phyloP scores from a whole-genome alignment of 306 rosid species.

The Cucurbita ficifolia region DNA sequence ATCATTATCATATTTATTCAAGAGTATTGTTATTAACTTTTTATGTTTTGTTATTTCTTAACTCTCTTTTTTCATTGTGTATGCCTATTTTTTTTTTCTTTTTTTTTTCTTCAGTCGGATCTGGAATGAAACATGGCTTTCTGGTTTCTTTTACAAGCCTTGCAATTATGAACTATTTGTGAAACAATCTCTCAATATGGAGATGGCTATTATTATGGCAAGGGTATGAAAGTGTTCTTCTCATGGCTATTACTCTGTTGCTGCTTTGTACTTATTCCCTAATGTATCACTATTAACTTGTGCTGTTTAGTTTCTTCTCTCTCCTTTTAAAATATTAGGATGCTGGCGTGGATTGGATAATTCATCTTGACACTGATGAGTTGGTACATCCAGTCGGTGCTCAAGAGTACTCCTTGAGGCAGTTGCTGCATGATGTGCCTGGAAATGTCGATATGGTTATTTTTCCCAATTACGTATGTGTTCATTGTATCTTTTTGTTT shows the following conservation, averaged over 20 bases:
- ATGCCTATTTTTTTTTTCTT: constrained; percentile 7
- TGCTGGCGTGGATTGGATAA: constrained; percentile 92
- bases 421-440: constrained; percentile 79
- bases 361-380: constrained; percentile 95
- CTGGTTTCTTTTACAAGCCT: constrained; percentile 94
- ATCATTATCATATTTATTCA: not conserved
- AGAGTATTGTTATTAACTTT: not conserved
- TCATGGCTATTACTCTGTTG: not conserved
- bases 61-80: not conserved
- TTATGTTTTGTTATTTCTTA: constrained; percentile 4
- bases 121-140: constrained; percentile 96
- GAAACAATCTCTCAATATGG: constrained; percentile 99
- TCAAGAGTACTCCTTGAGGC: constrained; percentile 79
- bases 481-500: constrained; percentile 7
- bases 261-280: not conserved
- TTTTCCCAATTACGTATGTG: constrained; percentile 86
- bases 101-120: constrained; percentile 58
- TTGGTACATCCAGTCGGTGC: constrained; percentile 89
- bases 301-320: constrained; percentile 2
- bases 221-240: constrained; percentile 48
- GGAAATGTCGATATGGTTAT: constrained; percentile 89
- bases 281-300: not conserved
- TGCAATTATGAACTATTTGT: constrained; percentile 97
- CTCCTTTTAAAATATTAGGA: constrained; percentile 35
- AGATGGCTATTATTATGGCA: constrained; percentile 97